Conservation (phyloP, 1,284 basidiomycete genomes). For the Neonothopanus nambi region DNA sequence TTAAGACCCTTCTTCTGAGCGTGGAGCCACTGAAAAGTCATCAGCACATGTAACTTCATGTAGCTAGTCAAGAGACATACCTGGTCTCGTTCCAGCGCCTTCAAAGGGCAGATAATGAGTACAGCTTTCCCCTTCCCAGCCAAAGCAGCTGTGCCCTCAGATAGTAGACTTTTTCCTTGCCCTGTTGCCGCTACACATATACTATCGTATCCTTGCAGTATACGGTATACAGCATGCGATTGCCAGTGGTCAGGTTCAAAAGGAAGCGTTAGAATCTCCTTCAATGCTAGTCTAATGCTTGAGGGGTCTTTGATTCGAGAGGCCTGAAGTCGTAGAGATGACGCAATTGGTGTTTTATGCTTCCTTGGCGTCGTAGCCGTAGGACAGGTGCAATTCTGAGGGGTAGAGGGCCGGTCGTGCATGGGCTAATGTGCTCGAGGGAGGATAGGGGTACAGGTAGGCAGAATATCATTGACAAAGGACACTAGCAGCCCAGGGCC, state of each 20-base stretch:
- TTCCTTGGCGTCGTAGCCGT: too few relatives aligned
- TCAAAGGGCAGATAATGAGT: conserved; percentile 1
- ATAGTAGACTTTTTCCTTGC: neutral
- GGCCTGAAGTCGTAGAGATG: too few relatives aligned
- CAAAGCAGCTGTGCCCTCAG: neutral
- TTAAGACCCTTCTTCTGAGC: neutral
- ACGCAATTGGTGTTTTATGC: too few relatives aligned
- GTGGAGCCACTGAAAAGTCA: neutral
- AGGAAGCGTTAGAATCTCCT: neutral
- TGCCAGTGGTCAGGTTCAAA: conserved; percentile 2
- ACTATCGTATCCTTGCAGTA: conserved; percentile 3
- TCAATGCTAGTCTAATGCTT: too few relatives aligned
- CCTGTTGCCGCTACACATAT: conserved; percentile 2
- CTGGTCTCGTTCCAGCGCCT: conserved; percentile 2
- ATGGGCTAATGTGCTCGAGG: too few relatives aligned
- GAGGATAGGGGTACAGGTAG: too few relatives aligned
- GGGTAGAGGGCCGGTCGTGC: too few relatives aligned
- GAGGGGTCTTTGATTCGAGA: too few relatives aligned
- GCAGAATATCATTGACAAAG: too few relatives aligned
- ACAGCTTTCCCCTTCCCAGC: neutral
- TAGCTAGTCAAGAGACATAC: neutral
- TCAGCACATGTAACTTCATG: neutral
- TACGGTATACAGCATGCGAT: neutral
- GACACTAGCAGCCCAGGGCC: too few relatives aligned
- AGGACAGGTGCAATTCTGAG: too few relatives aligned